phyloP scores from a whole-genome alignment of 2,329 filamentous ascomycete species.

The Diaporthe citrichinensis region DNA sequence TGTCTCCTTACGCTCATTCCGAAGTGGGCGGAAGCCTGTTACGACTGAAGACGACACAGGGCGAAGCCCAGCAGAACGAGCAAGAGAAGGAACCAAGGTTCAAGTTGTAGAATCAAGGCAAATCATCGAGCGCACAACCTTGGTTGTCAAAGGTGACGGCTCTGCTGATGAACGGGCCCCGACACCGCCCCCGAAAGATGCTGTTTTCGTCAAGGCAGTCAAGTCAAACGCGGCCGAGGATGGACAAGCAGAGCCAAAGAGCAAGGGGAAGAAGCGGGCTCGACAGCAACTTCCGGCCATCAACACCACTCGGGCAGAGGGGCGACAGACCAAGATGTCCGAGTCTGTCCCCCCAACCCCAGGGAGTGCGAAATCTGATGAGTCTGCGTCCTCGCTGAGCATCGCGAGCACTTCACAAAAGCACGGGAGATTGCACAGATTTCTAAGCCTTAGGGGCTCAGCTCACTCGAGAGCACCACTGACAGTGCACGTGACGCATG shows the following conservation, averaged over 20 bases:
- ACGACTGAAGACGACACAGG: conserved; percentile 46
- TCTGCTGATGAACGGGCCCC: conserved; percentile 44
- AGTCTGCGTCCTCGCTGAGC: conserved; percentile 51
- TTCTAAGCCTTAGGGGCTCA: conserved; percentile 55
- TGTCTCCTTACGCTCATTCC: conserved; percentile 69
- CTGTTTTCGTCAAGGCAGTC: neutral
- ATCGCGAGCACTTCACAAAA: conserved; percentile 54
- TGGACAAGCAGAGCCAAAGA: conserved; percentile 39
- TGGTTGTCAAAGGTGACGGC: conserved; percentile 16
- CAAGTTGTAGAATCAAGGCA: conserved; percentile 10
- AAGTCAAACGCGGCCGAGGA: conserved; percentile 20
- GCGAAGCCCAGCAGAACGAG: conserved; percentile 38
- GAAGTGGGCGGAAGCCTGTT: conserved; percentile 52
- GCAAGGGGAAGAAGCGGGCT: conserved; percentile 37
- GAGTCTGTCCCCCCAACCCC: conserved; percentile 48
- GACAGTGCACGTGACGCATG: conserved; percentile 51
- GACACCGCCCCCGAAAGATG: conserved; percentile 55
- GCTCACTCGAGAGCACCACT: conserved; percentile 48
- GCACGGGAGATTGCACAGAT: conserved; percentile 55
- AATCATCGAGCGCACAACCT: conserved; percentile 40
- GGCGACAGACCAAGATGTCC: conserved; percentile 44
- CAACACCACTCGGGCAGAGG: conserved; percentile 39
- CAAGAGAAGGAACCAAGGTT: neutral
- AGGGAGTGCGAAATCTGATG: conserved; percentile 47
- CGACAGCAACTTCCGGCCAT: conserved; percentile 45